Percentiles rank a stretch among this genome's conserved stretches.
Conservation (phyloP, 331 rosid genomes). For the Rhamnella rubrinervis region DNA sequence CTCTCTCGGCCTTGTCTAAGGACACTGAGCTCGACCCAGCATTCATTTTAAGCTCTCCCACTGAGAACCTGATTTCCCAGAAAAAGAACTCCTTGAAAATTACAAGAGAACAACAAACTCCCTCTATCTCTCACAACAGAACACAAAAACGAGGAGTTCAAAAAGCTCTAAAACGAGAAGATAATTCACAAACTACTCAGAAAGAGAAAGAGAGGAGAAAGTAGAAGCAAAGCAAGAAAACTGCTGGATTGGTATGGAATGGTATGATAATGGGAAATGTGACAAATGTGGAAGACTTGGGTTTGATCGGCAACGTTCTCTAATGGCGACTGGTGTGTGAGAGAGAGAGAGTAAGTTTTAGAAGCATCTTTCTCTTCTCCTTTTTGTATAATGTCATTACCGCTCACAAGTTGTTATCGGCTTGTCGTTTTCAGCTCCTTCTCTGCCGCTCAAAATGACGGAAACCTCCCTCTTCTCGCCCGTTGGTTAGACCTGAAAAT, state of each 20-base stretch:
- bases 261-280: slow-evolving; percentile 15
- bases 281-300: slow-evolving; percentile 1
- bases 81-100: slow-evolving; percentile 22
- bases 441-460: slow-evolving; percentile 12
- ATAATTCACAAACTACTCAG: not conserved
- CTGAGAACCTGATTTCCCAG: slow-evolving; percentile 13
- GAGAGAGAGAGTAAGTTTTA: slow-evolving; percentile 11
- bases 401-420: slow-evolving; percentile 33
- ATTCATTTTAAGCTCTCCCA: slow-evolving; percentile 44
- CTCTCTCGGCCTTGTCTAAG: slow-evolving; percentile 22
- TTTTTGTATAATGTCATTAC: slow-evolving; percentile 2
- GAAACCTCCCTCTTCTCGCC: slow-evolving; percentile 30
- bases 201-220: slow-evolving; percentile 3
- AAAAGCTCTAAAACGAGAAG: slow-evolving; percentile 17
- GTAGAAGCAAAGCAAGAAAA: slow-evolving; percentile 43
- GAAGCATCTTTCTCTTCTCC: not conserved
- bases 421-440: slow-evolving; percentile 5
- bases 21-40: slow-evolving; percentile 46
- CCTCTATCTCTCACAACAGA: slow-evolving; percentile 2
- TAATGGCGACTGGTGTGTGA: slow-evolving; percentile 13
- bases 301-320: slow-evolving; percentile 10
- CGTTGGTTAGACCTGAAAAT: slow-evolving; percentile 18
- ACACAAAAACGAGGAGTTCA: slow-evolving; percentile 14
- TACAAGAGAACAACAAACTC: slow-evolving; percentile 18
- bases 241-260: not conserved